A percentile compares a stretch with the other conserved stretches of the same genome.
phyloP scores from a whole-genome alignment of 2,329 filamentous ascomycete species.

The Gnomoniopsis sp. region DNA sequence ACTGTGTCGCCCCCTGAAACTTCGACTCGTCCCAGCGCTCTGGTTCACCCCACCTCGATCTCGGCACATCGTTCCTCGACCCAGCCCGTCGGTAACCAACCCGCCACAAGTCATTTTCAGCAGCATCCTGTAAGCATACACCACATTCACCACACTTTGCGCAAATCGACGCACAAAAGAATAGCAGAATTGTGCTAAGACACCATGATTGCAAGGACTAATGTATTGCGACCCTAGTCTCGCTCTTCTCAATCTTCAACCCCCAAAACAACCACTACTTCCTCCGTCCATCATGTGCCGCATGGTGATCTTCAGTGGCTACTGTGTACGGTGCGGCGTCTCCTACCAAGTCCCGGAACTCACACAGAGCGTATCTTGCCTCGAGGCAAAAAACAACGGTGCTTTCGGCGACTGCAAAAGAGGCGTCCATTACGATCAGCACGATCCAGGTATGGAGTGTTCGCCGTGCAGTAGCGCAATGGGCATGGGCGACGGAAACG shows the following conservation, averaged over 20 bases:
- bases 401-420: conserved; percentile 40
- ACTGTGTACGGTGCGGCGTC: conserved; percentile 40
- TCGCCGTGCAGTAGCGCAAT: conserved; percentile 31
- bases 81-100: conserved; percentile 17
- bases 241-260: too few species aligned
- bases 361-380: conserved; percentile 43
- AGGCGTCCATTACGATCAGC: conserved; percentile 40
- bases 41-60: conserved; percentile 16
- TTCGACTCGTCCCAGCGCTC: conserved; percentile 10
- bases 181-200: too few species aligned
- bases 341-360: conserved; percentile 41
- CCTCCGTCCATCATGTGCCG: conserved; percentile 39
- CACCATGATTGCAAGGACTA: too few species aligned
- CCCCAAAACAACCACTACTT: not conserved
- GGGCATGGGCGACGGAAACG: conserved; percentile 27
- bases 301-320: conserved; percentile 40
- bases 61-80: conserved; percentile 12
- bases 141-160: not conserved
- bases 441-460: conserved; percentile 47
- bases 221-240: too few species aligned
- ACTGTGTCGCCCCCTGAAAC: conserved; percentile 3
- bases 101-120: too few species aligned
- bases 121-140: conserved; percentile 4
- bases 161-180: too few species aligned
- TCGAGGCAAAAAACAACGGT: conserved; percentile 47